phyloP scores from a whole-genome alignment of 2,329 filamentous ascomycete species.

The Ceratocystis destructans region DNA sequence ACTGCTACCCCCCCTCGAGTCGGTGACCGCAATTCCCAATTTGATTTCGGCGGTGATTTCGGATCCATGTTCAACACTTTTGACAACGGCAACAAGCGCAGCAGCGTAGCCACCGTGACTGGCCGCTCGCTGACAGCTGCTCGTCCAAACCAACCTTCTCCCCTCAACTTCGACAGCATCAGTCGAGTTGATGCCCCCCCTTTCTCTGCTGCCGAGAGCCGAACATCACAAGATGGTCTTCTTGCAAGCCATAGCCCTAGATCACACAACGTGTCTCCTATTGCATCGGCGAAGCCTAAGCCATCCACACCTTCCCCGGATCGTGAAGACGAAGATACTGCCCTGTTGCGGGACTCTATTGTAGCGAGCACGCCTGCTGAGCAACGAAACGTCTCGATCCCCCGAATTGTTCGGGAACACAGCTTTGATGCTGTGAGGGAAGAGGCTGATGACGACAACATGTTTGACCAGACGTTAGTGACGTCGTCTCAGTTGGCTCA shows the following conservation, averaged over 20 bases:
- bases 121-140: conserved; percentile 35
- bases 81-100: conserved; percentile 36
- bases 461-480: conserved; percentile 38
- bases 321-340: conserved; percentile 40
- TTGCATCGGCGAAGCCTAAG: conserved; percentile 21
- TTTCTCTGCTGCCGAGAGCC: conserved; percentile 37
- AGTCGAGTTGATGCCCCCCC: conserved; percentile 26
- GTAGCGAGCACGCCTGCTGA: conserved; percentile 33
- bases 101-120: conserved; percentile 27
- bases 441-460: conserved; percentile 34
- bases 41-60: conserved; percentile 46
- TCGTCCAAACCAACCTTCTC: conserved; percentile 31
- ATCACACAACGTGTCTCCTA: conserved; percentile 14
- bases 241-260: conserved; percentile 25
- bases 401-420: not conserved
- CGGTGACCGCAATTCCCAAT: conserved; percentile 26
- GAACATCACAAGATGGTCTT: conserved; percentile 37
- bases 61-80: conserved; percentile 42
- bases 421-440: not conserved
- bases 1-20: conserved; percentile 40
- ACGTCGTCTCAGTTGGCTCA: conserved; percentile 29
- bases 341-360: conserved; percentile 39
- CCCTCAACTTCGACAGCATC: conserved; percentile 37
- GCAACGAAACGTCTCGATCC: not conserved
- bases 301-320: conserved; percentile 28